Percentiles rank a stretch among this genome's conserved stretches.
Evolutionary conservation across 2,329 filamentous ascomycete species (phyloP).

Genomic region (Pestalotiopsis sp.): DNA sequence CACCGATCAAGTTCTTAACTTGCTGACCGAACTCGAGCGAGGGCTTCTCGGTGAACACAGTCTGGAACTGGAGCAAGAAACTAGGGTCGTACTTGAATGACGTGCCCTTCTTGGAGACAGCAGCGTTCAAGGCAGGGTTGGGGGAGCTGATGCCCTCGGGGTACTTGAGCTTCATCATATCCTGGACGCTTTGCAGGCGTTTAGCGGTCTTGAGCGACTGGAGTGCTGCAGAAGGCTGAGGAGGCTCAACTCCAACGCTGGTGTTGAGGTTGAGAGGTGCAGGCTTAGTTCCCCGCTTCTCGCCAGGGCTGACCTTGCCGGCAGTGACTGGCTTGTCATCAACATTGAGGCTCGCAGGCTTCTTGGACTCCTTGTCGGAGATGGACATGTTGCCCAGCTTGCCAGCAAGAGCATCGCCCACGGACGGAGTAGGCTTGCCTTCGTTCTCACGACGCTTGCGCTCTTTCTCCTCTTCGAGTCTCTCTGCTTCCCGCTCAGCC

Average conservation of each 20-base stretch:
- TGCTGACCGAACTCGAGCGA: conserved; percentile 91
- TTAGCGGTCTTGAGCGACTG: conserved; percentile 91
- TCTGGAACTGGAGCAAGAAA: conserved; percentile 95
- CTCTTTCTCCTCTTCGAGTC: conserved; percentile 71
- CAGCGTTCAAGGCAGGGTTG: conserved; percentile 86
- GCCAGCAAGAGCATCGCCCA: conserved; percentile 54
- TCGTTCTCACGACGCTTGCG: conserved; percentile 55
- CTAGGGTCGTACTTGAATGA: conserved; percentile 93
- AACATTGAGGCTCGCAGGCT: conserved; percentile 56
- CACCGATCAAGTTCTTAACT: conserved; percentile 84
- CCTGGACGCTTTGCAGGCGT: conserved; percentile 58
- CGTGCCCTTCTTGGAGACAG: conserved; percentile 76
- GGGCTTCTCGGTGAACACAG: conserved; percentile 95
- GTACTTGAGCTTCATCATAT: conserved; percentile 11
- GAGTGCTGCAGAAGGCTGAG: conserved; percentile 91
- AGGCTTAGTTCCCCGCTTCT: conserved; percentile 74
- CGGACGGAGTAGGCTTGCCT: conserved; percentile 46
- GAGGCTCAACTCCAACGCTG: conserved; percentile 78
- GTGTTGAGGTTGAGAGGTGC: conserved; percentile 85
- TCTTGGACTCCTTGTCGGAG: conserved; percentile 40
- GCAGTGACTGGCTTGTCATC: conserved; percentile 51
- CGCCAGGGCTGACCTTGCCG: conserved; percentile 55
- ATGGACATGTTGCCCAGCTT: conserved; percentile 30
- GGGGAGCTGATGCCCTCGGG: conserved; percentile 76
- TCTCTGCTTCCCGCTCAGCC: conserved; percentile 73